Evolutionary conservation across 495 filamentous ascomycete species (phyloP).

Genomic region (Talaromyces ruber): DNA sequence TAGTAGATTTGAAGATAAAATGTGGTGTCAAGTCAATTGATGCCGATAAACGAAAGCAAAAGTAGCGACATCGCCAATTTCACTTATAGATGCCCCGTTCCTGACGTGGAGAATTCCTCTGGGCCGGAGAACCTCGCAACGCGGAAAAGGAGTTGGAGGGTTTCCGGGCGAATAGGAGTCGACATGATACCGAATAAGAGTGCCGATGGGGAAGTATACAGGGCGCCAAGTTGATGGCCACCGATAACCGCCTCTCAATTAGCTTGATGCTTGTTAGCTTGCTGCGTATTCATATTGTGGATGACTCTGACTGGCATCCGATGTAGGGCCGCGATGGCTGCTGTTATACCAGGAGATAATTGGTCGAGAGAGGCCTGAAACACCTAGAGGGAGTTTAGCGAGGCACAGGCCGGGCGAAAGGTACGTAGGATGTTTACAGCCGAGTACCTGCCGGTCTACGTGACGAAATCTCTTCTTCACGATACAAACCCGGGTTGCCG

Average conservation of each 20-base stretch:
- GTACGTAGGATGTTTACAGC: background rate
- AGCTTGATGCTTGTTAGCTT: background rate
- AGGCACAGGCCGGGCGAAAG: background rate
- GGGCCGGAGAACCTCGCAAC: background rate
- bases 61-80: background rate
- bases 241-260: background rate
- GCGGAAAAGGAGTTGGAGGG: background rate
- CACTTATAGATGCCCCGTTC: background rate
- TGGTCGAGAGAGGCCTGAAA: background rate
- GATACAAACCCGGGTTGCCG: too few relatives aligned
- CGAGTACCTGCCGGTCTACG: background rate
- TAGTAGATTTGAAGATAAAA: background rate
- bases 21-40: background rate
- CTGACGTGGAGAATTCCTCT: background rate
- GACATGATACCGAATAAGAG: background rate
- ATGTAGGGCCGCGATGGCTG: background rate
- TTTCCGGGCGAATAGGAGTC: background rate
- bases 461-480: too few relatives aligned
- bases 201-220: background rate
- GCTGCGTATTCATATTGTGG: background rate
- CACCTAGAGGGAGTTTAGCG: background rate
- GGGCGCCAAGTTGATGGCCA: background rate
- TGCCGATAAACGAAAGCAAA: background rate
- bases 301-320: background rate
- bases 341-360: background rate